Conservation (phyloP, 768 basidiomycete genomes). For the Trametes meyenii region DNA sequence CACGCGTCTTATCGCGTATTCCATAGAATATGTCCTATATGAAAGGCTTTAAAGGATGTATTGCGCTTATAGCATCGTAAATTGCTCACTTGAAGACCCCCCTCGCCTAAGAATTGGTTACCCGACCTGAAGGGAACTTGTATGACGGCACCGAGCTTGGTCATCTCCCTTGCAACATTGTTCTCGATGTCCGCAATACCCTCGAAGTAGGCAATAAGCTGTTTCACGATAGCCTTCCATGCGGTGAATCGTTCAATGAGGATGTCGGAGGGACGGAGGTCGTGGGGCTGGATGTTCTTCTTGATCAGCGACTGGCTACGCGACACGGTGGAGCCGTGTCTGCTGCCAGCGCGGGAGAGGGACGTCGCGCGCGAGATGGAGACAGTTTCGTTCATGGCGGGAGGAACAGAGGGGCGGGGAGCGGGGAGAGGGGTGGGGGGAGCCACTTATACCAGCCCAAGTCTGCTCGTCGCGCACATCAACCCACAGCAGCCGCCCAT, state of each 20-base stretch:
- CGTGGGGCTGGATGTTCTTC: slow-evolving; percentile 89
- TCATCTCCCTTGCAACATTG: slow-evolving; percentile 90
- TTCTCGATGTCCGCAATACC: slow-evolving; percentile 89
- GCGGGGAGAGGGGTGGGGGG: neutral
- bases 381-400: slow-evolving; percentile 40
- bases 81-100: slow-evolving; percentile 77
- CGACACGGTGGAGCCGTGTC: slow-evolving; percentile 71
- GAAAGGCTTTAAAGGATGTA: neutral
- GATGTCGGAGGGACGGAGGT: slow-evolving; percentile 91
- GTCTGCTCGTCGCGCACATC: neutral
- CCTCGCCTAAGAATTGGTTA: slow-evolving; percentile 98
- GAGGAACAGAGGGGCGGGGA: neutral
- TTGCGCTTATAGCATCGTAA: too few relatives aligned
- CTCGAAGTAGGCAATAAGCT: slow-evolving; percentile 91
- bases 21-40: slow-evolving; percentile 86
- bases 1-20: slow-evolving; percentile 90
- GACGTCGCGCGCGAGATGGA: slow-evolving; percentile 74
- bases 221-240: slow-evolving; percentile 97
- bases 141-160: slow-evolving; percentile 92
- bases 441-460: neutral
- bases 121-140: slow-evolving; percentile 96
- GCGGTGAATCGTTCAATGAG: slow-evolving; percentile 94
- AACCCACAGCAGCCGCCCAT: neutral
- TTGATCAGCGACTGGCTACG: slow-evolving; percentile 88
- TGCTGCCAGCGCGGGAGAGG: slow-evolving; percentile 59